Base-by-base conservation (phyloP, 1,284 basidiomycete species). In the Ustilago crameri region DNA sequence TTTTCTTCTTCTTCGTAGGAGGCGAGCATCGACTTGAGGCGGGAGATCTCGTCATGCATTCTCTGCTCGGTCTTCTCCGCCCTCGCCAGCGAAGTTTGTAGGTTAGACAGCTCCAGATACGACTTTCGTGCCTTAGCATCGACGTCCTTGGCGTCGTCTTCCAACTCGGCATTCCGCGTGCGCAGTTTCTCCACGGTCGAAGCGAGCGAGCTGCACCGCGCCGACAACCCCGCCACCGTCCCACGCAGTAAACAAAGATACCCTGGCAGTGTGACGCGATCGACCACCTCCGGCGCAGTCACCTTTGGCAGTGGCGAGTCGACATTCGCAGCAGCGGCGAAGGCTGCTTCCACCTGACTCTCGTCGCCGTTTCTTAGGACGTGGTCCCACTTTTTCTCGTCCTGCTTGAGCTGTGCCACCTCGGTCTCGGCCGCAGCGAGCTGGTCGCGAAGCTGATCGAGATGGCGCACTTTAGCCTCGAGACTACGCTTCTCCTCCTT, bases 401-500 rank as follows among this genome's bases (percentile, higher is more conserved):
- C 63, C 9, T 64, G 68, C 37, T 80, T 70, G 10, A 82, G 51
- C 22, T 79, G 70, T 2, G 54, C 51, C 5, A 83, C 65, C 15
- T 70, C 51, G 14, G 71, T 58, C 32, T 84, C 83, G 2, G 63
- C 51, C 9, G 51, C 43, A 9, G 70, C 57, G 5, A 77, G 55
- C 22, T 66, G 42, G 12, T 64, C 55, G 14, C 75, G 62, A 24
- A 79, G 27, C 32, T 63, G 32, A 8, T 79, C 71, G 35, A 78
- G 57, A 0, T 59, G 62, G 18, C 73, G 52, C 3, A 76, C 17
- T 41, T 75, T 75, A 43, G 57, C 53, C 46, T 82, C 79, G 3
- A 82, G 65, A 23, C 62, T 51, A 3, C 71, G 58, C 54, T 82
- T 82, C 45, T 79, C 68, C 47, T 82, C 80, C 48, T 74, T 77